A percentile compares a stretch with the other conserved stretches of the same genome.
Evolutionary conservation across 2,329 filamentous ascomycete genomes (phyloP).

Genomic region (Neofusicoccum cordaticola): DNA sequence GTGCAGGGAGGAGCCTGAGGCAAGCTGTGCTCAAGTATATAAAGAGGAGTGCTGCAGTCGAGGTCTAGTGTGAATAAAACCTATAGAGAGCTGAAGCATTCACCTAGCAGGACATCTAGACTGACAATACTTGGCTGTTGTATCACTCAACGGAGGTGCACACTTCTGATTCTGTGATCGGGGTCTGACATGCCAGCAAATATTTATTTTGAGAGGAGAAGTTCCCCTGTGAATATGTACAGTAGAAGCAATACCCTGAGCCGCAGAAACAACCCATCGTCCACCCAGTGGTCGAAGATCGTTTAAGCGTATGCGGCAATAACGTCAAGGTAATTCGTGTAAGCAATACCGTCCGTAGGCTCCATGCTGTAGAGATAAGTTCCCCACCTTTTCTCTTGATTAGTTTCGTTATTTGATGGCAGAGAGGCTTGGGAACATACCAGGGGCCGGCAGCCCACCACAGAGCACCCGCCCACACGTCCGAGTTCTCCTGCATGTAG

Average conservation of each 20-base stretch:
- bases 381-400: constrained; percentile 21
- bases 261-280: not conserved
- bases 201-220: not conserved
- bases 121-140: no score
- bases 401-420: not conserved
- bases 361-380: constrained; percentile 46
- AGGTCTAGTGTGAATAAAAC: no score
- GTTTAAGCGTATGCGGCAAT: not conserved
- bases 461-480: constrained; percentile 49
- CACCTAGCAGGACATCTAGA: no score
- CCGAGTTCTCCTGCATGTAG: constrained; percentile 44
- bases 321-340: constrained; percentile 21
- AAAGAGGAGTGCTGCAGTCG: no score
- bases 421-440: constrained; percentile 23
- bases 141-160: no score
- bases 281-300: not conserved
- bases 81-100: no score
- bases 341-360: constrained; percentile 42
- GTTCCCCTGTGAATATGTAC: not conserved
- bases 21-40: no score
- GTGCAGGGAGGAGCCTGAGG: no score
- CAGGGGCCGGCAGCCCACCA: constrained; percentile 54
- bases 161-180: no score
- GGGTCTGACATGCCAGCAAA: no score
- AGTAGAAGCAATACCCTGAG: not conserved